Percentiles rank a stretch among this genome's conserved stretches.
Evolutionary conservation across 1,139 yeast species (phyloP).

Genomic region (Yamadazyma conglobata): DNA sequence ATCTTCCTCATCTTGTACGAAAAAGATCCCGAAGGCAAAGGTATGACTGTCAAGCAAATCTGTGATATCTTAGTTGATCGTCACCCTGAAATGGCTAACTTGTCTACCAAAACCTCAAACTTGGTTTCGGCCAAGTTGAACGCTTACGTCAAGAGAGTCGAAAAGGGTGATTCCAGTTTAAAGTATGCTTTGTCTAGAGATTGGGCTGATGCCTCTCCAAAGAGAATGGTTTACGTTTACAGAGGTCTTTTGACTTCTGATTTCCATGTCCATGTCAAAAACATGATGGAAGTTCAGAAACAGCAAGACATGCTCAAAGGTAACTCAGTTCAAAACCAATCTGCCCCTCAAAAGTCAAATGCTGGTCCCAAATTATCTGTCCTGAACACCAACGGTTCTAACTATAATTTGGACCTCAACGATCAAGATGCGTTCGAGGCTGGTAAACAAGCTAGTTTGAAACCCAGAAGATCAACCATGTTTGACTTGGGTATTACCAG

Average conservation of each 20-base stretch:
- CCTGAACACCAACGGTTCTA: slow-evolving; percentile 5
- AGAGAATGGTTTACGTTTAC: slow-evolving; percentile 83
- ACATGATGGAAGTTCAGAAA: slow-evolving; percentile 44
- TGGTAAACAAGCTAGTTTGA: slow-evolving; percentile 24
- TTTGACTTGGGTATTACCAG: slow-evolving; percentile 44
- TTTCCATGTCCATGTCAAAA: slow-evolving; percentile 65
- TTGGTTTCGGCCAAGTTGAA: slow-evolving; percentile 76
- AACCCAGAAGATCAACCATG: slow-evolving; percentile 49
- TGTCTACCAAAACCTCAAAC: slow-evolving; percentile 78
- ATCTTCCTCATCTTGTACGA: slow-evolving; percentile 69
- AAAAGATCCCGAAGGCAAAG: slow-evolving; percentile 61
- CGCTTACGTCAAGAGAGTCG: slow-evolving; percentile 80
- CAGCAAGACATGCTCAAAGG: slow-evolving; percentile 12
- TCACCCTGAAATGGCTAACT: slow-evolving; percentile 78
- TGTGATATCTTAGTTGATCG: slow-evolving; percentile 69
- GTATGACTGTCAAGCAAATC: slow-evolving; percentile 83
- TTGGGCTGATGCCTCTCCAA: slow-evolving; percentile 87
- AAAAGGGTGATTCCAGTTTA: slow-evolving; percentile 70
- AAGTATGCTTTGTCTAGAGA: slow-evolving; percentile 75
- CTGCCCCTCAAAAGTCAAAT: background rate
- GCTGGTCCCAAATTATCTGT: background rate
- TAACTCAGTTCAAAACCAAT: background rate
- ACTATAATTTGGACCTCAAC: slow-evolving; percentile 1
- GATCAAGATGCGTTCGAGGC: slow-evolving; percentile 19
- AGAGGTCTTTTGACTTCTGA: slow-evolving; percentile 72